A percentile compares a stretch with the other conserved stretches of the same genome.
These are phyloP conservation scores for button mushroom (Agaricus bisporus) DNA, from an alignment of 768 basidiomycete species.

Conservation along the genomic window DNA sequence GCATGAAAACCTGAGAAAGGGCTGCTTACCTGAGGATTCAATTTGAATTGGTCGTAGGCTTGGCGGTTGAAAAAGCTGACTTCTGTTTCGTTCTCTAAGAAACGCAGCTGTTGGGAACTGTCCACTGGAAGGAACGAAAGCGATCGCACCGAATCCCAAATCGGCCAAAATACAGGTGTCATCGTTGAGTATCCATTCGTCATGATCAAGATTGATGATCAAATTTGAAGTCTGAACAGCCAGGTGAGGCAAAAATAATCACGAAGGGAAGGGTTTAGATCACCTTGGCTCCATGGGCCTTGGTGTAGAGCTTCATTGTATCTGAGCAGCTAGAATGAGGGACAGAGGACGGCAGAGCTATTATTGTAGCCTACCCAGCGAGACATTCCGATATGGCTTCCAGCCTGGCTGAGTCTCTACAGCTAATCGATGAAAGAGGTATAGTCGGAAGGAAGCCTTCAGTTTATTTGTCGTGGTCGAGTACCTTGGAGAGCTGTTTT, in stretches of 20 bases:
- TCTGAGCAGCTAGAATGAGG: constrained; percentile 41
- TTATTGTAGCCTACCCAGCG: constrained; percentile 47
- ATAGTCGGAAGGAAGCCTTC: constrained; percentile 7
- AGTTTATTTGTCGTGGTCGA: constrained; percentile 4
- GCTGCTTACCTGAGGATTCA: constrained; percentile 66
- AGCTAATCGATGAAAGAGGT: constrained; percentile 34
- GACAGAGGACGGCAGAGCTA: constrained; percentile 1
- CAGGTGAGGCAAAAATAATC: neutral
- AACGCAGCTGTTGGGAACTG: neutral
- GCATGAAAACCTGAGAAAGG: neutral
- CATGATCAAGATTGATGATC: constrained; percentile 96
- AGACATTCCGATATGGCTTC: constrained; percentile 79
- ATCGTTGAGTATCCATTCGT: constrained; percentile 85
- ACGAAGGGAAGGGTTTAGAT: constrained; percentile 7
- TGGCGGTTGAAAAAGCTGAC: constrained; percentile 83
- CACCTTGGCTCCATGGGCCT: constrained; percentile 93
- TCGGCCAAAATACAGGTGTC: constrained; percentile 59
- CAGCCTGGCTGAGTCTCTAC: constrained; percentile 71
- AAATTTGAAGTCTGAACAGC: constrained; percentile 83
- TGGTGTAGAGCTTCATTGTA: constrained; percentile 90
- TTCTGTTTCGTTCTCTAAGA: constrained; percentile 92
- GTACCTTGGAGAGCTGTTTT: constrained; percentile 62
- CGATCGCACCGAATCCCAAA: constrained; percentile 65
- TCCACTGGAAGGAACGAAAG: neutral
- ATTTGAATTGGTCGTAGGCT: constrained; percentile 76